phyloP scores from a whole-genome alignment of 495 filamentous ascomycete species.

The Haplographium delicatum region DNA sequence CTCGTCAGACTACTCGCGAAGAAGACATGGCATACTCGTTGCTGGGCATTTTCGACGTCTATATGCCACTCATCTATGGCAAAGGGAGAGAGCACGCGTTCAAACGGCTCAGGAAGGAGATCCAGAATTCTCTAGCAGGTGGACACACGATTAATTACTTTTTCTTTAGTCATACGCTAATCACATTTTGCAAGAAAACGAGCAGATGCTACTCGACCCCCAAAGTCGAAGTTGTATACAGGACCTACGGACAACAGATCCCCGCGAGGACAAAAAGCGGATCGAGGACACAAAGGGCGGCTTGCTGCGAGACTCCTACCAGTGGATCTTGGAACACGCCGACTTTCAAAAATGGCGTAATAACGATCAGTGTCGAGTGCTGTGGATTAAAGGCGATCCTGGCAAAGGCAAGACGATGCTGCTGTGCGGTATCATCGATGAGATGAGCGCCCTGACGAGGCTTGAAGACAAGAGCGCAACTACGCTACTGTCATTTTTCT shows the following conservation, averaged over 20 bases:
- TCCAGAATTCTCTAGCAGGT: too few species aligned
- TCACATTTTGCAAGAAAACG: too few species aligned
- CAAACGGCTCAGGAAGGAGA: constrained; percentile 24
- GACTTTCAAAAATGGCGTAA: constrained; percentile 2
- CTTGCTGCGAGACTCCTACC: neutral
- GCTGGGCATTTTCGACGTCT: constrained; percentile 6
- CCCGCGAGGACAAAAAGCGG: neutral
- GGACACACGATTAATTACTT: too few species aligned
- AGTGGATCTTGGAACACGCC: neutral
- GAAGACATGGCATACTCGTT: constrained; percentile 25
- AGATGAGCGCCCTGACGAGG: constrained; percentile 24
- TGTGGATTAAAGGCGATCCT: constrained; percentile 40
- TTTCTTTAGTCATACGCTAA: too few species aligned
- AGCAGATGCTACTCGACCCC: too few species aligned
- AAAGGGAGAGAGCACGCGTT: constrained; percentile 25
- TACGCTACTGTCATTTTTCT: constrained; percentile 38
- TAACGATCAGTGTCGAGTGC: constrained; percentile 14
- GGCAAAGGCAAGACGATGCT: constrained; percentile 42
- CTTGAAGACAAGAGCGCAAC: neutral
- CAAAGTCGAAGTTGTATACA: too few species aligned
- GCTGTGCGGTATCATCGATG: constrained; percentile 31
- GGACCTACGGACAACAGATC: neutral
- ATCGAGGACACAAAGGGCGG: neutral
- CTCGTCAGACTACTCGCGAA: constrained; percentile 15
- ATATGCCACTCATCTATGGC: constrained; percentile 28